Evolutionary conservation across 2,329 filamentous ascomycete genomes (phyloP).

Genomic region (Nothophoma quercina): DNA sequence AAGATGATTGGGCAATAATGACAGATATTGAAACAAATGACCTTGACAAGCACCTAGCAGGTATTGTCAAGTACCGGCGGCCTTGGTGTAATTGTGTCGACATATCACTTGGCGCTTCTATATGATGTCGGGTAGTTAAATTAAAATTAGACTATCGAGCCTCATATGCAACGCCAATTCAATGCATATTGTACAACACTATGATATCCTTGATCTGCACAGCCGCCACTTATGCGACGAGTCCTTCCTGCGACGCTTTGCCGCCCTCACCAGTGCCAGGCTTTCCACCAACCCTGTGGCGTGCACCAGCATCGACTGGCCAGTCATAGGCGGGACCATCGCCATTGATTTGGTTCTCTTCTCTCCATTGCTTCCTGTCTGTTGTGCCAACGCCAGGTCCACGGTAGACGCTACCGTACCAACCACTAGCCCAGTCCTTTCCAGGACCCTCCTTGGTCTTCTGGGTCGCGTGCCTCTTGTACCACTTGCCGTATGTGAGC

Average conservation of each 20-base stretch:
- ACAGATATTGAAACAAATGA: background rate
- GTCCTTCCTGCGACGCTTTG: constrained; percentile 13
- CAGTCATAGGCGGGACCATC: constrained; percentile 21
- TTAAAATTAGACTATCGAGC: constrained; percentile 14
- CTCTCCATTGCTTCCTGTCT: constrained; percentile 64
- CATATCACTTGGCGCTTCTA: background rate
- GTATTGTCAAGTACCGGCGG: background rate
- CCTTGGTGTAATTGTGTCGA: background rate
- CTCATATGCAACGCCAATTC: background rate
- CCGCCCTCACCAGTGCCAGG: constrained; percentile 16
- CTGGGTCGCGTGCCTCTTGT: constrained; percentile 53
- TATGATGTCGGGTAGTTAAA: background rate
- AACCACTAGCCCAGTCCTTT: constrained; percentile 63
- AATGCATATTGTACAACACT: background rate
- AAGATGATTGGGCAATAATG: background rate
- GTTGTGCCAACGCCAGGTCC: constrained; percentile 63
- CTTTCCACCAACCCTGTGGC: constrained; percentile 13
- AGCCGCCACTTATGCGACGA: constrained; percentile 2
- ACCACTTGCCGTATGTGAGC: constrained; percentile 68
- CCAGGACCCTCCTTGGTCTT: constrained; percentile 59
- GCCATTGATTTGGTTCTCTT: constrained; percentile 49
- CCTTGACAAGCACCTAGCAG: background rate
- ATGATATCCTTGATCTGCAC: background rate
- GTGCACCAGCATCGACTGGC: constrained; percentile 24
- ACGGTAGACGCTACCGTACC: constrained; percentile 67